These are phyloP conservation scores for Chaetoceros muelleri DNA, from an alignment of 108 stramenopile genomes.

Conservation along the genomic window DNA sequence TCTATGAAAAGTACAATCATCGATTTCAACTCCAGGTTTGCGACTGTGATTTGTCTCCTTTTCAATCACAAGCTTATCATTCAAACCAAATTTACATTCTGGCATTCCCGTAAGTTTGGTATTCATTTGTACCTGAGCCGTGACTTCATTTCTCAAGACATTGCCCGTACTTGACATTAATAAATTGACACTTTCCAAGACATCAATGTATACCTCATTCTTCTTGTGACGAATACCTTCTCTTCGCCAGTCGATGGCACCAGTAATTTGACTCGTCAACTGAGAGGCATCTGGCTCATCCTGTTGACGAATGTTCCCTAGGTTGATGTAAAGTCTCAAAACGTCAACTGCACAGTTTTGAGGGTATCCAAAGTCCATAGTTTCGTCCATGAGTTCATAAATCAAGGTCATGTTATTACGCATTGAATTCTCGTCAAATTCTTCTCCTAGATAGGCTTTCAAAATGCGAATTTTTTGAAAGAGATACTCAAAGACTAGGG, in stretches of 20 bases:
- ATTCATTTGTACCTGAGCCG: constrained; percentile 95
- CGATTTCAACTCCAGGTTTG: constrained; percentile 93
- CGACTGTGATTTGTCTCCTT: constrained; percentile 62
- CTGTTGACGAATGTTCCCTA: constrained; percentile 77
- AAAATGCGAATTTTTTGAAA: constrained; percentile 90
- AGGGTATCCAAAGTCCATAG: constrained; percentile 98
- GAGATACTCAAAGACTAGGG: constrained; percentile 95
- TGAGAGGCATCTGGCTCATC: constrained; percentile 70
- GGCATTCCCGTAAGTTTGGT: constrained; percentile 98
- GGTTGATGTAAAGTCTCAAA: constrained; percentile 93
- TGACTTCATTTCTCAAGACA: constrained; percentile 89
- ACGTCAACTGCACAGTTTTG: constrained; percentile 98
- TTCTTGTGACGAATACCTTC: constrained; percentile 97
- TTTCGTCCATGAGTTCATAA: constrained; percentile 98
- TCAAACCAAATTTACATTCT: constrained; percentile 97
- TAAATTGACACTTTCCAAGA: constrained; percentile 93
- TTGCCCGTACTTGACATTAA: constrained; percentile 85
- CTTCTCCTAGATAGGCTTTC: constrained; percentile 95
- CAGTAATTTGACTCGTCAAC: constrained; percentile 94
- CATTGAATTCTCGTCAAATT: constrained; percentile 94
- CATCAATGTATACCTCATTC: constrained; percentile 99
- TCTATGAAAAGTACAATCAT: constrained; percentile 98
- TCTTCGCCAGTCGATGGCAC: constrained; percentile 97
- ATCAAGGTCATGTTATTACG: constrained; percentile 97
- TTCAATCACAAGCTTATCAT: constrained; percentile 98